phyloP scores from a whole-genome alignment of 148 eudicot species.

The Amaranthus cruentus region DNA sequence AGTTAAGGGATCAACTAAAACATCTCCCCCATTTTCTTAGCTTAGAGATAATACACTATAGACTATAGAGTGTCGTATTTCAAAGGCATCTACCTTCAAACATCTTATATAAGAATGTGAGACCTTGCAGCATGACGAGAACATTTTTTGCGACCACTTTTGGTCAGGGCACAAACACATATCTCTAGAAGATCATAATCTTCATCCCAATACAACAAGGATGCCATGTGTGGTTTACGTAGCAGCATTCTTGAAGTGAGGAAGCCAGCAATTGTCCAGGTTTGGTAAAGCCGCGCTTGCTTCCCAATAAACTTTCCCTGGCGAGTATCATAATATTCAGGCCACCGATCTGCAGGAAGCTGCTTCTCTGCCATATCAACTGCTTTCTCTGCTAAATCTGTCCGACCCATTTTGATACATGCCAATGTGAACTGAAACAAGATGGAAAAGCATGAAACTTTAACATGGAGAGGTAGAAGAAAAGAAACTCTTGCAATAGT shows the following conservation, averaged over 20 bases:
- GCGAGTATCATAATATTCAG: constrained; percentile 89
- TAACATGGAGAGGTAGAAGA: too few relatives aligned
- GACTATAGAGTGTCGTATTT: not conserved
- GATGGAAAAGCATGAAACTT: constrained; percentile 1
- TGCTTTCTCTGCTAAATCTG: constrained; percentile 74
- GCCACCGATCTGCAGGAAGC: constrained; percentile 67
- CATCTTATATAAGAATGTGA: constrained; percentile 46
- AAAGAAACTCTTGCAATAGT: too few relatives aligned
- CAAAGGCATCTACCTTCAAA: constrained; percentile 11
- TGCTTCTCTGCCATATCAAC: constrained; percentile 60
- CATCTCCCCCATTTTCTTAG: constrained; percentile 17
- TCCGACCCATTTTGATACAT: constrained; percentile 88
- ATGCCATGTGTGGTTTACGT: constrained; percentile 69
- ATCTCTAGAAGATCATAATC: constrained; percentile 89
- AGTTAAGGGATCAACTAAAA: constrained; percentile 19
- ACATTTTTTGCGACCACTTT: constrained; percentile 60
- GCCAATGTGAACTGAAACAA: constrained; percentile 77
- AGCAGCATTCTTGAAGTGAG: constrained; percentile 75
- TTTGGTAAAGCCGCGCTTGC: constrained; percentile 87
- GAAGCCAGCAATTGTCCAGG: constrained; percentile 91
- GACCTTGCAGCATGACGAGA: constrained; percentile 79
- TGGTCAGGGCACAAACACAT: constrained; percentile 73
- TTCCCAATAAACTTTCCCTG: constrained; percentile 78
- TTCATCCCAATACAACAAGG: constrained; percentile 79
- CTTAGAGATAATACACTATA: not conserved